Evolutionary conservation across 176 grass and related monocot species (phyloP).

Genomic region (Phragmites australis): DNA sequence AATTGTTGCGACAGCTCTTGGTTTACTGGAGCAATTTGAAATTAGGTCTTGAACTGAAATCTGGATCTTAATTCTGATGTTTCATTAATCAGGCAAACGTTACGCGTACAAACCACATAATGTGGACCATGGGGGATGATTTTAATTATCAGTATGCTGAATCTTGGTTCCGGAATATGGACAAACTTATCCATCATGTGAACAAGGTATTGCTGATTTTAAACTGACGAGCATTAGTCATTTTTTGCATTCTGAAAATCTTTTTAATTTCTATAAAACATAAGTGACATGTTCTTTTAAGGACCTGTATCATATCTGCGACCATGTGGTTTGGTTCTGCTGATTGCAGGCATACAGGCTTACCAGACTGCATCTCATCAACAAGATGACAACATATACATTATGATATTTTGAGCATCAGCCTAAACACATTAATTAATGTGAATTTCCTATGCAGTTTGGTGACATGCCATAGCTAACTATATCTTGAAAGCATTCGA

Average conservation of each 20-base stretch:
- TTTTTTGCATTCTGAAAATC: not conserved
- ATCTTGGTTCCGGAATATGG: constrained; percentile 95
- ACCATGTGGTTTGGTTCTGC: not conserved
- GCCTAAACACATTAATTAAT: not conserved
- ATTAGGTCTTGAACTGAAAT: constrained; percentile 32
- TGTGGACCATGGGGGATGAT: constrained; percentile 99
- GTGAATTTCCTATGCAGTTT: not conserved
- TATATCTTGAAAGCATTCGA: not conserved
- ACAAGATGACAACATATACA: not conserved
- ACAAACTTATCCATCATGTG: constrained; percentile 85
- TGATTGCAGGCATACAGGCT: not conserved
- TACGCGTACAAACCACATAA: constrained; percentile 87
- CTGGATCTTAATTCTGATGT: constrained; percentile 24
- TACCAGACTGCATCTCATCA: not conserved
- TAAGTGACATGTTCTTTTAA: not conserved
- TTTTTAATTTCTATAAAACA: not conserved
- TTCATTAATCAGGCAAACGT: constrained; percentile 69
- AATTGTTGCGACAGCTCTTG: not conserved
- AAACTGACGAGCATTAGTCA: not conserved
- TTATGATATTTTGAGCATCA: not conserved
- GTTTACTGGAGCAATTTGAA: constrained; percentile 12
- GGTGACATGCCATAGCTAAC: not conserved
- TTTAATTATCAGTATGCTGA: constrained; percentile 92
- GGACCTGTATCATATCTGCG: not conserved
- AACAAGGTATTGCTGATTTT: constrained; percentile 69